These are phyloP conservation scores for Rubia yunnanensis DNA, from an alignment of 257 asterid genomes.

Conservation along the genomic window DNA sequence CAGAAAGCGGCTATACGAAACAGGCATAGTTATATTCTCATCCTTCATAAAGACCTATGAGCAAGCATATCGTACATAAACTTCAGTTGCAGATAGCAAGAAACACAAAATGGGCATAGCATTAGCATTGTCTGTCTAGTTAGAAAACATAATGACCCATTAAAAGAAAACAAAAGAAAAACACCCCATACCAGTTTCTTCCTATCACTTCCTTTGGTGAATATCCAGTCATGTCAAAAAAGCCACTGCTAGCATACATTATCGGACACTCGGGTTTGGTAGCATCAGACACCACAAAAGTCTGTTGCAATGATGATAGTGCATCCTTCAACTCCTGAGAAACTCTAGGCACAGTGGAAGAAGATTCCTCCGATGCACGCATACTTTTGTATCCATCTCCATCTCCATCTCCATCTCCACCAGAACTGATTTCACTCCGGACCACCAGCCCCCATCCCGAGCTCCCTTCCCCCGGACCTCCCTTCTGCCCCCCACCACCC, in stretches of 20 bases:
- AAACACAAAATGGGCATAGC: background rate
- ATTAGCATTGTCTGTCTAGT: too few species aligned
- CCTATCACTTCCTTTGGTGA: conserved; percentile 78
- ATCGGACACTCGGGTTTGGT: conserved; percentile 93
- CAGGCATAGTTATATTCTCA: conserved; percentile 17
- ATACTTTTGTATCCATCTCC: conserved; percentile 19
- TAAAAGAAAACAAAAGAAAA: background rate
- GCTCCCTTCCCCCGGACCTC: background rate
- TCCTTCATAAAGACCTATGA: conserved; percentile 8
- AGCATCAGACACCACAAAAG: conserved; percentile 97
- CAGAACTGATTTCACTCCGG: conserved; percentile 22
- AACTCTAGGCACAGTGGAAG: conserved; percentile 56
- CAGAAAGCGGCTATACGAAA: conserved; percentile 81
- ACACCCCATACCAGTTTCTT: conserved; percentile 63
- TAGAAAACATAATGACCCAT: background rate
- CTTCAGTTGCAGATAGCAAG: background rate
- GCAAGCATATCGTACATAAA: background rate
- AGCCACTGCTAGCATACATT: conserved; percentile 90
- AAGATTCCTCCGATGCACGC: conserved; percentile 42
- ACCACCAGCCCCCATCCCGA: conserved; percentile 83
- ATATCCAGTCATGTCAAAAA: conserved; percentile 86
- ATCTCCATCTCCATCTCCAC: conserved; percentile 31
- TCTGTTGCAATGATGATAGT: conserved; percentile 79
- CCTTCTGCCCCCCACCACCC: conserved; percentile 12
- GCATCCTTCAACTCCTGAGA: conserved; percentile 96